Base-by-base conservation (phyloP, 2,329 filamentous ascomycete species). In the Hymenoscyphus infarciens region DNA sequence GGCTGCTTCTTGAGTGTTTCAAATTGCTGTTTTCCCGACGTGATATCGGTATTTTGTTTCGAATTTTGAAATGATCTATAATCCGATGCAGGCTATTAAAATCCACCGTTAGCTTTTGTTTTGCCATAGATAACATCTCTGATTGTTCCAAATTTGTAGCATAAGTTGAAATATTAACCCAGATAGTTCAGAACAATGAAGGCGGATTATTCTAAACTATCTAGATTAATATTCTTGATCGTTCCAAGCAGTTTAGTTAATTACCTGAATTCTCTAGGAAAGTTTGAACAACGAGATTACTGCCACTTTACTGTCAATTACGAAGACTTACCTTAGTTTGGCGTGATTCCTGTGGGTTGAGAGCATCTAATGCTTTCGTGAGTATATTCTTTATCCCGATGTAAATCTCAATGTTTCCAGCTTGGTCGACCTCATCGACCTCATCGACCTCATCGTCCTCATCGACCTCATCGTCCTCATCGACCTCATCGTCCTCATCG, bases 361-460 rank as follows among this genome's bases (percentile, higher is more conserved):
- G 33, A 56, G 29, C 31, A 19, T 56, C 22, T 10, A 56, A n/a
- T 16, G 54, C 54, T 33, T 35, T 38, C 5, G 54, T 56, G 29
- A 56, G 54, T 22, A 56, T 31, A 8, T 22, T 22, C 29, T 56
- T 56, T 56, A 56, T 56, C 5, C 54, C 54, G 16, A 35, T 4
- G 29, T 35, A 56, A 19, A 56, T 56, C 15, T 56, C 54, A 6
- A 38, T 19, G 19, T 25, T n/a, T 7, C n/a, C 19, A 13, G 45
- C n/a, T 52, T 52, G 5, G 22, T 52, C 45, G 13, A 11, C 45
- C 7, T 52, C 45, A 13, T 52, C 45, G 19, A 22, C n/a, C 10
- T 49, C 42, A 3, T 49, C n/a, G 10, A 49, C 56, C 4, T 58
- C 56, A 3, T 49, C n/a, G 10, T 58, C 56, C 4, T 58, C 56